These are phyloP conservation scores for Begonia peltatifolia DNA, from an alignment of 306 rosid genomes.

Conservation along the genomic window DNA sequence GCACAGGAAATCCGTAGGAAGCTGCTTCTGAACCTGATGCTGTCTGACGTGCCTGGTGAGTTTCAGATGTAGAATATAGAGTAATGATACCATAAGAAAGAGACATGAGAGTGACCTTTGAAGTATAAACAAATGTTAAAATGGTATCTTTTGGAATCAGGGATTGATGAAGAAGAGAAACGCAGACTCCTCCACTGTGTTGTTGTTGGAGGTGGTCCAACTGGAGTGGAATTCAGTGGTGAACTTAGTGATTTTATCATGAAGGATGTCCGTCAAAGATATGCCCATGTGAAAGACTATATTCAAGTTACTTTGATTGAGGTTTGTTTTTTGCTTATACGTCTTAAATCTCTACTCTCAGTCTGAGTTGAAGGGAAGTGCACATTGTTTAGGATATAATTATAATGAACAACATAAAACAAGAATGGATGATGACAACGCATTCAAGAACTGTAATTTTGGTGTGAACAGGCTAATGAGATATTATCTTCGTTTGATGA, in stretches of 20 bases:
- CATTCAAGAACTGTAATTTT: not conserved
- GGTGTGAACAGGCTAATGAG: conserved; percentile 62
- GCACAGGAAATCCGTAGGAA: conserved; percentile 97
- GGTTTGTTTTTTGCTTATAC: conserved; percentile 25
- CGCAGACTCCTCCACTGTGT: conserved; percentile 77
- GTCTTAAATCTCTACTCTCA: no score
- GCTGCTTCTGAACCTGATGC: conserved; percentile 80
- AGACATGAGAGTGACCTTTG: no score
- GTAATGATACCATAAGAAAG: no score
- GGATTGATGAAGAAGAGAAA: conserved; percentile 63
- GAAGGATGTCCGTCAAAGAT: conserved; percentile 75
- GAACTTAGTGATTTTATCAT: conserved; percentile 91
- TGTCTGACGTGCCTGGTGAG: conserved; percentile 82
- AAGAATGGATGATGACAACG: not conserved
- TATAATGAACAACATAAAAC: no score
- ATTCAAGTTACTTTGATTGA: conserved; percentile 84
- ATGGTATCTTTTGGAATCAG: conserved; percentile 19
- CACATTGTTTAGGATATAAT: no score
- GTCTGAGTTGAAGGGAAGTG: no score
- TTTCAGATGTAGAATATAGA: not conserved
- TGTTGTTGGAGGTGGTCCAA: conserved; percentile 98
- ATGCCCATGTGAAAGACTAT: conserved; percentile 79
- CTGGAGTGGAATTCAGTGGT: conserved; percentile 97
- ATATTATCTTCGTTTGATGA: conserved; percentile 88
- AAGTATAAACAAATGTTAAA: no score